Evolutionary conservation across 1,139 yeast species (phyloP).

Genomic region (Saccharomyces pastorianus): DNA sequence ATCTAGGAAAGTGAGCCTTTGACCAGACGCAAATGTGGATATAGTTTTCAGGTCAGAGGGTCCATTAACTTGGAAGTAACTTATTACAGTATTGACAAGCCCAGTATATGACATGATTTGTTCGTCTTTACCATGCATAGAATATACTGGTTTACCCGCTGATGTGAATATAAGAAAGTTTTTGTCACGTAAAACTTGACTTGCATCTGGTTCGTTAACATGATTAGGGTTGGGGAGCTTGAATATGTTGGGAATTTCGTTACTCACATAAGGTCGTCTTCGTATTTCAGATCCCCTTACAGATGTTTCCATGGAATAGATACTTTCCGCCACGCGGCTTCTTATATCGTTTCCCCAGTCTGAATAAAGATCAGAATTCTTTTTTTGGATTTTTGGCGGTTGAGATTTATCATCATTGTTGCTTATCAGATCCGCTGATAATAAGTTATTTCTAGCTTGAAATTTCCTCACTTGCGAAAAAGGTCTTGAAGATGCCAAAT

Average conservation of each 20-base stretch:
- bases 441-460: not conserved
- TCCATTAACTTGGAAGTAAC: conserved; percentile 32
- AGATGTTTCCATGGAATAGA: conserved; percentile 17
- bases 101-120: conserved; percentile 69
- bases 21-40: conserved; percentile 38
- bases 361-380: not conserved
- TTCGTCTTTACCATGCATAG: conserved; percentile 70
- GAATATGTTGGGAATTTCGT: conserved; percentile 23
- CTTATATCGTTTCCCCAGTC: conserved; percentile 9
- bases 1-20: conserved; percentile 48
- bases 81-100: conserved; percentile 37
- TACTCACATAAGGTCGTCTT: conserved; percentile 18
- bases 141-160: conserved; percentile 90
- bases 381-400: not conserved
- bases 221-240: not conserved
- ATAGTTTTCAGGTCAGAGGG: conserved; percentile 34
- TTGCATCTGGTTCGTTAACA: not conserved
- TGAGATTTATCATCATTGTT: not conserved
- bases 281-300: conserved; percentile 2
- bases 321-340: conserved; percentile 18
- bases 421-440: not conserved
- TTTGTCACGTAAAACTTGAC: conserved; percentile 12
- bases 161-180: conserved; percentile 69
- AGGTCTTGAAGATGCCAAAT: not conserved
- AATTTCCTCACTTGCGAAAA: not conserved